phyloP scores from a whole-genome alignment of 2,329 filamentous ascomycete genomes.

The Hymenoscyphus salicellus region DNA sequence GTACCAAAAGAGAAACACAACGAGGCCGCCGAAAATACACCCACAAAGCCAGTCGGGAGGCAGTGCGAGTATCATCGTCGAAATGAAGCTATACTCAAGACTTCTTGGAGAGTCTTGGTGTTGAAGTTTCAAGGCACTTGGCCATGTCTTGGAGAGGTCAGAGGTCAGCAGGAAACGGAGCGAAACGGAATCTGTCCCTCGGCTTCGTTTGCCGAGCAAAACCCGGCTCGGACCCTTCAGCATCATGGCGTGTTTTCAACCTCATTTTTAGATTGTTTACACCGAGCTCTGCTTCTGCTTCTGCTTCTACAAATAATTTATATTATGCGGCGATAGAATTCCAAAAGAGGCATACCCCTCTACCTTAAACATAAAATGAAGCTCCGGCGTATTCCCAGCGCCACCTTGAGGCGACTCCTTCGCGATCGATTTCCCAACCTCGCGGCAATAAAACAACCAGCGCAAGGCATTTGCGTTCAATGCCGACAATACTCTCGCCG shows the following conservation, averaged over 20 bases:
- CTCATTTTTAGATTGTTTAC: not conserved
- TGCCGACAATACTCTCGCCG: slow-evolving; percentile 10
- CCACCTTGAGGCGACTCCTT: slow-evolving; percentile 12
- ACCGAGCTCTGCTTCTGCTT: not conserved
- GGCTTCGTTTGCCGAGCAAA: not conserved
- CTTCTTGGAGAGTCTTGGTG: not conserved
- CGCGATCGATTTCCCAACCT: slow-evolving; percentile 2
- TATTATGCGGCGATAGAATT: not conserved
- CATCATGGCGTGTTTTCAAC: slow-evolving; percentile 2
- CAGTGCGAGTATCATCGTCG: not conserved
- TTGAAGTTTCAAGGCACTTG: not conserved
- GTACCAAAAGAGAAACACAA: not conserved
- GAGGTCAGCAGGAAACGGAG: not conserved
- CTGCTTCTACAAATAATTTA: not conserved
- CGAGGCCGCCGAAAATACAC: not conserved
- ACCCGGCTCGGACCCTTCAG: not conserved
- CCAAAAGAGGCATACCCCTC: not conserved
- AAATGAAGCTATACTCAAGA: not conserved
- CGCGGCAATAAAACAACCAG: not conserved
- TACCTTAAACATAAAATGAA: not conserved
- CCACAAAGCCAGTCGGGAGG: not conserved
- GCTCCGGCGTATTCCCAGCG: slow-evolving; percentile 12
- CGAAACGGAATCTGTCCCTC: not conserved
- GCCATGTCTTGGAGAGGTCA: not conserved
- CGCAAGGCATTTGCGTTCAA: slow-evolving; percentile 9